A percentile compares a stretch with the other conserved stretches of the same genome.
These are phyloP conservation scores for Sporothrix dimorphospora DNA, from an alignment of 2,329 filamentous ascomycete species.

Conservation along the genomic window DNA sequence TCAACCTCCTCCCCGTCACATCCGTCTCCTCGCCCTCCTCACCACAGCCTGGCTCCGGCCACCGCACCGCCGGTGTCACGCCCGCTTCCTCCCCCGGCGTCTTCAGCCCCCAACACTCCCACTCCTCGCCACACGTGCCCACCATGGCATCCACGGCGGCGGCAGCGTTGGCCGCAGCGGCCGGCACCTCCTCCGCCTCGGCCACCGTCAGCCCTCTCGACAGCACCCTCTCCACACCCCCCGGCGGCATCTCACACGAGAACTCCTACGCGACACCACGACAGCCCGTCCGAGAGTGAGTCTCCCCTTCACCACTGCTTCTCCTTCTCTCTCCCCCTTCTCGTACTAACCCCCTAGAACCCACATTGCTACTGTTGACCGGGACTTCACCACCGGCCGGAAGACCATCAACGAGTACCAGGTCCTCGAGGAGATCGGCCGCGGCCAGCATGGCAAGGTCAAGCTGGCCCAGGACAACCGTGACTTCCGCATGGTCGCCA, in stretches of 20 bases:
- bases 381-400: slow-evolving; percentile 84
- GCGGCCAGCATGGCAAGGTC: slow-evolving; percentile 96
- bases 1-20: slow-evolving; percentile 41
- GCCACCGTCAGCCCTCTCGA: slow-evolving; percentile 51
- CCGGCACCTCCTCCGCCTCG: slow-evolving; percentile 26
- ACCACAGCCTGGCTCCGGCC: slow-evolving; percentile 47
- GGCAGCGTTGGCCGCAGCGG: slow-evolving; percentile 27
- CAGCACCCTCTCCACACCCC: slow-evolving; percentile 53
- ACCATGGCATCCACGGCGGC: slow-evolving; percentile 41
- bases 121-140: slow-evolving; percentile 42
- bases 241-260: slow-evolving; percentile 61
- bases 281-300: slow-evolving; percentile 77
- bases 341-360: slow-evolving; percentile 59
- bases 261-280: slow-evolving; percentile 71
- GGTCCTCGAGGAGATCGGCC: slow-evolving; percentile 92
- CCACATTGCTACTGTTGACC: slow-evolving; percentile 87
- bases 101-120: slow-evolving; percentile 54
- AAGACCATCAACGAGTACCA: slow-evolving; percentile 99
- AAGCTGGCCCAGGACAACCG: slow-evolving; percentile 85
- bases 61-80: slow-evolving; percentile 48
- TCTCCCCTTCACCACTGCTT: slow-evolving; percentile 33
- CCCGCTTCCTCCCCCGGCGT: slow-evolving; percentile 64
- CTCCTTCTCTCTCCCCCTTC: too few species aligned
- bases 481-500: slow-evolving; percentile 80
- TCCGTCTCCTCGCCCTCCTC: slow-evolving; percentile 36